A percentile compares a stretch with the other conserved stretches of the same genome.
phyloP scores from a whole-genome alignment of 441 rosid species.

The Gossypium gossypioides region DNA sequence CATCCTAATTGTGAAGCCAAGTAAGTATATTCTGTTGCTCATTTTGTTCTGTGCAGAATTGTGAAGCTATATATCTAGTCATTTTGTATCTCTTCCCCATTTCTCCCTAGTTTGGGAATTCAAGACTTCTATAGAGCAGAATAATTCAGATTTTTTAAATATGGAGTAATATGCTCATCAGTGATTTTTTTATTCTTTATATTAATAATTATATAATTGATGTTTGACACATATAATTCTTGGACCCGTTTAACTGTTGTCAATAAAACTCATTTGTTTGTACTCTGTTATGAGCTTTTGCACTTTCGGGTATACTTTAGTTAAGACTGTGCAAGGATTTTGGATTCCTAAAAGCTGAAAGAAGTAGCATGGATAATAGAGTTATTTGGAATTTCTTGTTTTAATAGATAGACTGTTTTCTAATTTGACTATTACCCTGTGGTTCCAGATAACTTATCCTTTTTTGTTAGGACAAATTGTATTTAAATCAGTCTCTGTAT shows the following conservation, averaged over 20 bases:
- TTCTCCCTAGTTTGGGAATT: background rate
- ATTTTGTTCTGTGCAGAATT: conserved; percentile 8
- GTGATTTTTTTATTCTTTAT: background rate
- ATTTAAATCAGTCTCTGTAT: background rate
- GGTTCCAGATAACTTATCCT: background rate
- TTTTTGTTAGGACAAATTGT: background rate
- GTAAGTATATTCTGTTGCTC: conserved; percentile 38
- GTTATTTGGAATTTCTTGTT: background rate
- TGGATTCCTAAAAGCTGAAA: conserved; percentile 6
- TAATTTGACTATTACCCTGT: background rate
- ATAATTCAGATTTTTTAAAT: background rate
- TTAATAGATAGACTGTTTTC: background rate
- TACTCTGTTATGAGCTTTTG: background rate
- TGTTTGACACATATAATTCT: background rate
- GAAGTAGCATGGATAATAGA: background rate
- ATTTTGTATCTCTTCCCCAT: background rate
- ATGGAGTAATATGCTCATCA: background rate
- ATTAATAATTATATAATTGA: background rate
- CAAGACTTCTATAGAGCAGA: background rate
- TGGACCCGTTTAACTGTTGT: background rate
- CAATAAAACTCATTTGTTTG: background rate
- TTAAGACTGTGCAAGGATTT: background rate
- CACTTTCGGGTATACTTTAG: background rate
- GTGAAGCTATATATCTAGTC: background rate
- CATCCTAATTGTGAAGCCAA: conserved; percentile 99